Conservation (phyloP, 2,329 filamentous ascomycete species). For the Xylaria sp. region DNA sequence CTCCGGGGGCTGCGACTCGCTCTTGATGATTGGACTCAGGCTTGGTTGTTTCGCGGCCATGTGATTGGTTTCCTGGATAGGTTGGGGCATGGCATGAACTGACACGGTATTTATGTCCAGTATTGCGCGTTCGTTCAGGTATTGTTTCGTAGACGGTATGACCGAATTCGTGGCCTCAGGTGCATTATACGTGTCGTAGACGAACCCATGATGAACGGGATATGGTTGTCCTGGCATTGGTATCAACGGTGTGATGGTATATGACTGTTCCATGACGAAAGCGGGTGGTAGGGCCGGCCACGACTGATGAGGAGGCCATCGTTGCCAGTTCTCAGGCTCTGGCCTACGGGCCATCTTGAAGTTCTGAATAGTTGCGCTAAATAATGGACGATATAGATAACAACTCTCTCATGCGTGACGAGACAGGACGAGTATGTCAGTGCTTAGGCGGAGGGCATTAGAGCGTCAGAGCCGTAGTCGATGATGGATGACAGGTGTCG, state of each 20-base stretch:
- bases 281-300: conserved; percentile 59
- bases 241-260: conserved; percentile 57
- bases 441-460: neutral
- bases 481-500: conserved; percentile 18
- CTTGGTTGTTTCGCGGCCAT: conserved; percentile 24
- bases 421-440: conserved; percentile 13
- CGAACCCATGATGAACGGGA: conserved; percentile 31
- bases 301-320: conserved; percentile 63
- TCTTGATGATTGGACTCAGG: conserved; percentile 37
- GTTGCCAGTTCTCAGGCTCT: conserved; percentile 59
- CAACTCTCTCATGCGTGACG: conserved; percentile 18
- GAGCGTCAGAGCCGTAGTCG: conserved; percentile 19
- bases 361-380: conserved; percentile 6
- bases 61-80: conserved; percentile 20
- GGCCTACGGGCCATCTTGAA: conserved; percentile 34
- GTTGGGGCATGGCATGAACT: conserved; percentile 18
- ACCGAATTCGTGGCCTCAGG: conserved; percentile 21
- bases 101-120: conserved; percentile 27
- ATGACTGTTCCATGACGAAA: conserved; percentile 60
- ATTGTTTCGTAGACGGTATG: conserved; percentile 31
- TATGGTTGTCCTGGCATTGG: conserved; percentile 48
- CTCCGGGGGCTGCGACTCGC: conserved; percentile 30
- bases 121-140: conserved; percentile 28
- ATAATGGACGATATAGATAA: conserved; percentile 18
- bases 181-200: conserved; percentile 32